Percentiles rank a stretch among this genome's conserved stretches.
These are phyloP conservation scores for Yarrowia bubula DNA, from an alignment of 805 yeast species.

Conservation along the genomic window DNA sequence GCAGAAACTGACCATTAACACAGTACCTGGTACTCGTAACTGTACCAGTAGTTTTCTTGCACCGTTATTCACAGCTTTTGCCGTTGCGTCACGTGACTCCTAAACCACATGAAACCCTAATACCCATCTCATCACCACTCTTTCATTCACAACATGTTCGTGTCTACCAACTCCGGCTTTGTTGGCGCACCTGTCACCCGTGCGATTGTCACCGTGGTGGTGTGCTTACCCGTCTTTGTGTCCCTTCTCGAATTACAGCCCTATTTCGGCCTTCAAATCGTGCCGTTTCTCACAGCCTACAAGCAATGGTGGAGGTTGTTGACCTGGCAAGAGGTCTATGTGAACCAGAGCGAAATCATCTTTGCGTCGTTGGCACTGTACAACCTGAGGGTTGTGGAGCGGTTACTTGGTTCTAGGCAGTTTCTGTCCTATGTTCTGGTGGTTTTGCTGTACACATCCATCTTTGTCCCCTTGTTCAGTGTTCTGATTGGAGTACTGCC, in stretches of 20 bases:
- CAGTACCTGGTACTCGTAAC: no score
- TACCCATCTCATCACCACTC: neutral
- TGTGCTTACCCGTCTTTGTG: conserved; percentile 39
- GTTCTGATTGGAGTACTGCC: conserved; percentile 28
- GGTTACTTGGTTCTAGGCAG: conserved; percentile 42
- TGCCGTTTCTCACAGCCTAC: conserved; percentile 42
- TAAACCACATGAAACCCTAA: neutral
- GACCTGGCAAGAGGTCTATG: conserved; percentile 37
- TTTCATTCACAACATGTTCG: conserved; percentile 35
- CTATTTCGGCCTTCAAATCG: conserved; percentile 38
- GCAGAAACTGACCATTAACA: no score
- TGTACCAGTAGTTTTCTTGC: no score
- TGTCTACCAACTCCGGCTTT: conserved; percentile 44
- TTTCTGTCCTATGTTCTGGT: conserved; percentile 38
- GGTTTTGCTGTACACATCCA: conserved; percentile 30
- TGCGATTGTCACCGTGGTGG: conserved; percentile 32
- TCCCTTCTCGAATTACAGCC: conserved; percentile 43
- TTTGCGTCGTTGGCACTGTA: conserved; percentile 41
- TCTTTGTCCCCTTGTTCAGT: conserved; percentile 32
- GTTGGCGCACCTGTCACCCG: conserved; percentile 41
- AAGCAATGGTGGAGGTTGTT: conserved; percentile 42
- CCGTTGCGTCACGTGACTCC: neutral
- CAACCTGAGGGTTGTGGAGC: conserved; percentile 43
- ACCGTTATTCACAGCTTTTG: no score
- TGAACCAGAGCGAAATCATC: conserved; percentile 42